Base-by-base conservation (phyloP, 202 grass and related monocot species). In the Digitaria exilis region DNA sequence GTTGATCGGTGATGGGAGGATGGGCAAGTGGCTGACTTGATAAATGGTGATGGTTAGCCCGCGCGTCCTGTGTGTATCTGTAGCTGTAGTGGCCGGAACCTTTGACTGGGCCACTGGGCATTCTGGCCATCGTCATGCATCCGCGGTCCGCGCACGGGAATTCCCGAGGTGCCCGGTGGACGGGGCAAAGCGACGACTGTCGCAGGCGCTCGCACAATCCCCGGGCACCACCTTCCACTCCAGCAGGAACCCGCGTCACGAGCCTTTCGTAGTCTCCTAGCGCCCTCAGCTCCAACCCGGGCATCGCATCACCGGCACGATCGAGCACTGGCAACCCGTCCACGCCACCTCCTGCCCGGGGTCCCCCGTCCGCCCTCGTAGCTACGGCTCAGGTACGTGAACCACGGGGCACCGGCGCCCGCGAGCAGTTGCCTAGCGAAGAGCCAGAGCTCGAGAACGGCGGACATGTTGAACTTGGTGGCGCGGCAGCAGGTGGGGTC, bases 301-400 rank as follows among this genome's bases (percentile, higher is more conserved):
- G n/a, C n/a, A n/a, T n/a, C n/a, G 76, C 65, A 89, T 26, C 76
- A 91, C 86, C 61, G 92, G 89, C 19, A 85, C 75, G 6, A 55
- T 62, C 13, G 89, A 63, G 69, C 17, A 78, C 32, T 9, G 22
- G 35, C 86, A 94, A 2, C 81, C 69, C 6, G 46, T 0, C 1
- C 61, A 15, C 63, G 29, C 21, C 1, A 2, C 1, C 19, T 18
- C 26, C 69, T 3, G 29, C 21, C 2, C n/a, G 10, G 30, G 11
- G 0, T 7, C 39, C 0, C n/a, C n/a, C n/a, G n/a, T n/a, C 32
- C 4, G 29, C 13, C 3, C 1, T 71, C 49, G 18, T 85, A 82
- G 9, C 17, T 66, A 43, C 4, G 29, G 26, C 79, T 31, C 44
- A 79, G 45, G 61, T 66, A 61, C 11, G 69, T 18, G 28, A 50